Conservation (phyloP, 371 early-diverging fungal genomes). For the Mortierella sp. region DNA sequence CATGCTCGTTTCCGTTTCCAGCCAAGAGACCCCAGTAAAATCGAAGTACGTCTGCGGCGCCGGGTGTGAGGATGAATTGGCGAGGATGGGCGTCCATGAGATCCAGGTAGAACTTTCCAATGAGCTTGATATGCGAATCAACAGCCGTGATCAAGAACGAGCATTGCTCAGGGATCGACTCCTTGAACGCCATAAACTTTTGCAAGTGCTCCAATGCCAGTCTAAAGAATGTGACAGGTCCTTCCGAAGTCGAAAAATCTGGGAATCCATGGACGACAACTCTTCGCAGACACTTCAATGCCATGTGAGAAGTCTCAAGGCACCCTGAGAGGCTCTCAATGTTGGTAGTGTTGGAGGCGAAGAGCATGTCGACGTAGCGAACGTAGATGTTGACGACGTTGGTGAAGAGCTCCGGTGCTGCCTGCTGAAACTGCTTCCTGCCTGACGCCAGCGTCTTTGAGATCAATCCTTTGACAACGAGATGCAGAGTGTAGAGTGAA, state of each 20-base stretch:
- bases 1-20: slow-evolving; percentile 42
- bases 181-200: slow-evolving; percentile 65
- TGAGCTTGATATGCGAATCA: slow-evolving; percentile 72
- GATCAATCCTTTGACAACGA: slow-evolving; percentile 84
- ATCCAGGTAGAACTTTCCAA: slow-evolving; percentile 88
- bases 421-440: slow-evolving; percentile 75
- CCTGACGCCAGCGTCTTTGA: slow-evolving; percentile 80
- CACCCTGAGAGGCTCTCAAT: slow-evolving; percentile 54
- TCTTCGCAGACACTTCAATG: slow-evolving; percentile 80
- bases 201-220: slow-evolving; percentile 69
- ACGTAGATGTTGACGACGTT: slow-evolving; percentile 71
- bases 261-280: slow-evolving; percentile 82
- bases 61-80: slow-evolving; percentile 76
- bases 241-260: slow-evolving; percentile 74
- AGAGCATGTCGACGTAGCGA: slow-evolving; percentile 62
- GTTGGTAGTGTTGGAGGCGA: slow-evolving; percentile 49
- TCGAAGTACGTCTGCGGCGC: slow-evolving; percentile 73
- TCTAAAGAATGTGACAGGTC: slow-evolving; percentile 66
- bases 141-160: slow-evolving; percentile 58
- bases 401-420: slow-evolving; percentile 75
- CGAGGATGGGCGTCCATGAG: slow-evolving; percentile 80
- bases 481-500: slow-evolving; percentile 80
- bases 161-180: slow-evolving; percentile 54
- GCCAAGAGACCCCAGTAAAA: slow-evolving; percentile 84
- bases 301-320: slow-evolving; percentile 66